A percentile compares a stretch with the other conserved stretches of the same genome.
phyloP scores from a whole-genome alignment of 345 rosid genomes.

The Citrus maxima region DNA sequence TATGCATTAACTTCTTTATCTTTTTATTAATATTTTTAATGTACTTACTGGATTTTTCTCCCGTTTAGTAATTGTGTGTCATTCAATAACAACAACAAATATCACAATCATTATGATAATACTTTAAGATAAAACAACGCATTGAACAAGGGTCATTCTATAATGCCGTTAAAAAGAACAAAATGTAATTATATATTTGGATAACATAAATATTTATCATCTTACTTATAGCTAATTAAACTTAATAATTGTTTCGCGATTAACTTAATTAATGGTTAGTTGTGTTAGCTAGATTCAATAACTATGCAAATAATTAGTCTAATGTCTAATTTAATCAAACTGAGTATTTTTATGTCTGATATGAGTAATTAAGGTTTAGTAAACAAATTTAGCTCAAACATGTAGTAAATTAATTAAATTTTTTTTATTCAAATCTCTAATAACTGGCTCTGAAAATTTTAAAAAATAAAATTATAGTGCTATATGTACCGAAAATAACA shows the following conservation, averaged over 20 bases:
- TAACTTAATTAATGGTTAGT: neutral
- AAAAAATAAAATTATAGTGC: too few species aligned
- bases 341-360: neutral
- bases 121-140: neutral
- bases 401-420: too few species aligned
- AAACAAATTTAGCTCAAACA: neutral
- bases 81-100: neutral
- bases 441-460: too few species aligned
- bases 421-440: neutral
- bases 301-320: neutral
- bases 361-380: neutral
- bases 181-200: neutral
- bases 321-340: neutral
- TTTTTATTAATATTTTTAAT: too few species aligned
- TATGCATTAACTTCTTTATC: neutral
- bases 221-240: neutral
- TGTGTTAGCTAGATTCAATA: neutral
- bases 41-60: neutral
- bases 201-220: neutral
- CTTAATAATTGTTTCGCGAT: neutral
- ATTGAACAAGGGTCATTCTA: neutral
- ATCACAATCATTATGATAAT: neutral
- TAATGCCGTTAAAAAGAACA: too few species aligned
- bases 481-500: too few species aligned
- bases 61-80: neutral